Evolutionary conservation across 352 stramenopile genomes (phyloP).

Genomic region (Halophytophthora polymorphica): DNA sequence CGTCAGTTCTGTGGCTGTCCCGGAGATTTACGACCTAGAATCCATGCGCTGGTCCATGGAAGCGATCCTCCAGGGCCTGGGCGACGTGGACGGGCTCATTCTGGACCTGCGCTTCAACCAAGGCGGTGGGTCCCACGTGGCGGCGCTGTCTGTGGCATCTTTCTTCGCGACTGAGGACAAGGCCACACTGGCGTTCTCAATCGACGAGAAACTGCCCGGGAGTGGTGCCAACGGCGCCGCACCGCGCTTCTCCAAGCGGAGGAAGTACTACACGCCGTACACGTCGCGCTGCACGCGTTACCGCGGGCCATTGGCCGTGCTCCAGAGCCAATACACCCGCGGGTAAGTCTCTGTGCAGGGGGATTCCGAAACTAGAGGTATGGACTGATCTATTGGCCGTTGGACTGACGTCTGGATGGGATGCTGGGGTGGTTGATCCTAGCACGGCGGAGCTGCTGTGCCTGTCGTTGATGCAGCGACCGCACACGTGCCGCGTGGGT

Average conservation of each 20-base stretch:
- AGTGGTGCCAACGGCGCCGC: slow-evolving; percentile 12
- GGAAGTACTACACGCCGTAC: slow-evolving; percentile 63
- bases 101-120: slow-evolving; percentile 75
- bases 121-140: slow-evolving; percentile 62
- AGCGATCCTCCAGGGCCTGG: slow-evolving; percentile 62
- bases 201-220: slow-evolving; percentile 58
- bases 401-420: too few species aligned
- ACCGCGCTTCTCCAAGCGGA: slow-evolving; percentile 46
- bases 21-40: slow-evolving; percentile 84
- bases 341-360: slow-evolving; percentile 34
- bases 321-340: slow-evolving; percentile 75
- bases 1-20: slow-evolving; percentile 36
- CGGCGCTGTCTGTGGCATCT: slow-evolving; percentile 61
- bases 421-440: slow-evolving; percentile 5
- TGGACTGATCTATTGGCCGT: slow-evolving; percentile 6
- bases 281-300: slow-evolving; percentile 55
- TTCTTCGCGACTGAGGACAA: slow-evolving; percentile 62
- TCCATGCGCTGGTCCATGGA: slow-evolving; percentile 86
- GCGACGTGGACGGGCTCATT: slow-evolving; percentile 68
- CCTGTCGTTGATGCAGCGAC: slow-evolving; percentile 61
- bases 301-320: slow-evolving; percentile 58
- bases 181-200: slow-evolving; percentile 51
- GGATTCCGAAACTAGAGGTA: background rate
- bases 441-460: slow-evolving; percentile 72
- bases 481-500: slow-evolving; percentile 61